Base-by-base conservation (phyloP, 306 rosid genomes). In the Carpinus fangiana region DNA sequence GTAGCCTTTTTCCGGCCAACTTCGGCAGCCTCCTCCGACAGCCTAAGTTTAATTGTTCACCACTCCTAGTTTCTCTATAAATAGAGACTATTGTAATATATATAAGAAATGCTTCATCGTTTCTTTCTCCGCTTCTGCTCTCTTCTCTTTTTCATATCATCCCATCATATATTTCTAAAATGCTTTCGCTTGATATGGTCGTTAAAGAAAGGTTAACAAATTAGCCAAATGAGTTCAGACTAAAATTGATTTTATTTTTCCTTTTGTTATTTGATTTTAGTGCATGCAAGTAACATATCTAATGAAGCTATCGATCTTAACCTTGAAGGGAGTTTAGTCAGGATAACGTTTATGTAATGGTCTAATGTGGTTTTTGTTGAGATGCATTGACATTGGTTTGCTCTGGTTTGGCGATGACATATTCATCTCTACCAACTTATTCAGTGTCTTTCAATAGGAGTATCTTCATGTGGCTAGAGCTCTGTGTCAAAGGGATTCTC, bases 331-430 rank as follows among this genome's bases (percentile, higher is more conserved):
- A 57, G 16, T 4, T n/a, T 57, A 23, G 23, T 57, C 16, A 59
- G 10, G 55, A 38, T 28, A 69, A 20, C 72, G 38, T 38, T 38
- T 41, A 11, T 11, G 52, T 38, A 18, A n/a, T 52, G 65, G 73
- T 41, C 72, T 38, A 11, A 10, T 38, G 72, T 69, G 46, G 72
- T 70, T 64, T 41, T 56, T 56, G 46, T 79, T 41, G 34, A 8
- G 51, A 68, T 51, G 64, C 75, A 17, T 70, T 62, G 28, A 50
- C 46, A 28, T 18, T 51, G 18, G 46, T 79, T 79, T 57, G 72
- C 34, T 61, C 14, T 74, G 68, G 56, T 47, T 53, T 38, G 60
- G 28, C 55, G 59, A 68, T 55, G 14, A 14, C 69, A 8, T 36
- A 13, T 45, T 17, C 41, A 16, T 26, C 4, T 41, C 51, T 47